These are phyloP conservation scores for Cladophialophora psammophila DNA, from an alignment of 2,329 filamentous ascomycete genomes.

Conservation along the genomic window DNA sequence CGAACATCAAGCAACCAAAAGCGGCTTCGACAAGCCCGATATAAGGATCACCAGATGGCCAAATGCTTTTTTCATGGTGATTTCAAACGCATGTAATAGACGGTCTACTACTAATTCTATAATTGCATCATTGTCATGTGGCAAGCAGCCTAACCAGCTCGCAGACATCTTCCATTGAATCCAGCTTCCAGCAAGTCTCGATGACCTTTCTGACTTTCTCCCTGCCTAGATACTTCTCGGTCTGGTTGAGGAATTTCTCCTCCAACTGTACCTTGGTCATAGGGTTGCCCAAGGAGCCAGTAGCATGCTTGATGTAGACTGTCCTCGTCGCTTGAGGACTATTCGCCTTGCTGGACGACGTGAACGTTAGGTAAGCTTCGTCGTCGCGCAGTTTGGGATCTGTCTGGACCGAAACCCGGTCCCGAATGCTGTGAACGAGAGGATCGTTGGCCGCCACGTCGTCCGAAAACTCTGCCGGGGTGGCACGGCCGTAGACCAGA, in stretches of 20 bases:
- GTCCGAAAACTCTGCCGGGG: constrained; percentile 60
- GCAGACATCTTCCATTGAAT: background rate
- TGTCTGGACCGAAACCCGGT: background rate
- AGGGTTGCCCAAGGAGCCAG: background rate
- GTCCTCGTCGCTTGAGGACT: constrained; percentile 3
- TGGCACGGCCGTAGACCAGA: constrained; percentile 58
- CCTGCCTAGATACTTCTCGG: background rate
- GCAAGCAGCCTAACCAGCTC: background rate
- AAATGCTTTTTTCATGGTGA: background rate
- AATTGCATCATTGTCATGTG: background rate
- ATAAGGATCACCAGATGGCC: too few relatives aligned
- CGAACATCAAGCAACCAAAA: too few relatives aligned
- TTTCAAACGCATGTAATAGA: background rate
- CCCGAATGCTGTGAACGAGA: background rate
- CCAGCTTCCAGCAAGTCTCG: background rate
- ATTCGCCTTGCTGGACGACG: background rate
- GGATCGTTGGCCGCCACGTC: constrained; percentile 43
- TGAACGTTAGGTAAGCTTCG: background rate
- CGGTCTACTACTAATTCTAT: too few relatives aligned
- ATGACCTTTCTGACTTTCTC: background rate
- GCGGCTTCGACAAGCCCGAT: too few relatives aligned
- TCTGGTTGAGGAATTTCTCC: background rate
- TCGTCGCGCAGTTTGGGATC: background rate
- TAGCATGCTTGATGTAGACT: constrained; percentile 5
- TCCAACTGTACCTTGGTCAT: background rate